Evolutionary conservation across 2,329 filamentous ascomycete genomes (phyloP), one percentile per base, ranked within the genome.

Genomic region (Colletotrichum limetticola): DNA sequence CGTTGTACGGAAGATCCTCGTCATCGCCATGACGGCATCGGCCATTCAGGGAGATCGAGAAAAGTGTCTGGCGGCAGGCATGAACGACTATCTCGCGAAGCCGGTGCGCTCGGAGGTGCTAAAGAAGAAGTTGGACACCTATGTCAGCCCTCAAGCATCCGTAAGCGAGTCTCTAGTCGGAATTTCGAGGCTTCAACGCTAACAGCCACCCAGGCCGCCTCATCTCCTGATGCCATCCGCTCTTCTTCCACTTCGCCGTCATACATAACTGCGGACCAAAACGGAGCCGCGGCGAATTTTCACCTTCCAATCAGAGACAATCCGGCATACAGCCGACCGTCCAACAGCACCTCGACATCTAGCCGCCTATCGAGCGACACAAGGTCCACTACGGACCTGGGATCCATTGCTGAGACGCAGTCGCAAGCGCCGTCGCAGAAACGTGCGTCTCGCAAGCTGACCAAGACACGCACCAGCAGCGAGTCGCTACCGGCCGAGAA

Each of bases 81-180:
- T 98, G 96, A 98, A 98, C 82, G 97, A 98, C 79, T 98, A 98
- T 78, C 89, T 98, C 1, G 95, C 96, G 19, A 98, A 98, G 81
- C 96, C 96, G 1, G 96, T 98, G n/a, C 90, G 95, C 74, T 94
- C 94, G 4, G 93, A 95, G 59, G 92, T 97, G 53, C 86, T 98
- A 66, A 97, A 94, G 83, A 91, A 91, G 79, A 96, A 98, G 85
- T 85, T 98, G 72, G 88, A 90, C 56, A 85, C 86, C 2, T 91
- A 91, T 76, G 84, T 89, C 30, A 84, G 81, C 52, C 80, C 79
- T 55, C 79, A 82, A 60, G 81, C 58, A 58, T 53, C 68, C 35
- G 71, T 74, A 63, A 58, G 71, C 57, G 55, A 70, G 22, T 35
- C 59, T 19, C 12, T 53, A 12, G 52, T 22, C 16, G 56, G 22